Percentiles rank a stretch among this genome's conserved stretches.
Evolutionary conservation across 2,329 filamentous ascomycete genomes (phyloP).

Genomic region (Anthostomella pinea): DNA sequence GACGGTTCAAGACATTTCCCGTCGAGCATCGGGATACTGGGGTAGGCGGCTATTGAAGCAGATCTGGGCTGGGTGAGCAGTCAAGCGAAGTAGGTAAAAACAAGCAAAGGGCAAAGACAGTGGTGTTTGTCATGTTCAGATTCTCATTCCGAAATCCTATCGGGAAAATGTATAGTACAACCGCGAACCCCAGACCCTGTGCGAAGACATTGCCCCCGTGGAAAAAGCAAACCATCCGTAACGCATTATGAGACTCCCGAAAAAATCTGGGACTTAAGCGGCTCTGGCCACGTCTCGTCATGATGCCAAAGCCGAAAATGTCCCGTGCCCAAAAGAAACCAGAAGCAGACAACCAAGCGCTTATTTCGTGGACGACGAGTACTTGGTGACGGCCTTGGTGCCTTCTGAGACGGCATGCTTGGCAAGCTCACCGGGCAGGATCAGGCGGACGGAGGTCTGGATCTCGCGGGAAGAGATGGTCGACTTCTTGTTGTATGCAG

Average conservation of each 20-base stretch:
- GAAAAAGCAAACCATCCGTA: constrained; percentile 67
- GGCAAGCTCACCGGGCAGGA: constrained; percentile 96
- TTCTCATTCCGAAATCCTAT: constrained; percentile 63
- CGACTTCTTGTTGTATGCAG: constrained; percentile 99
- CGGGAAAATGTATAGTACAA: constrained; percentile 70
- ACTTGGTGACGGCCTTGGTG: constrained; percentile 99
- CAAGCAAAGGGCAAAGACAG: neutral
- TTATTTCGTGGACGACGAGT: constrained; percentile 99
- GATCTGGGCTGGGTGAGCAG: no score
- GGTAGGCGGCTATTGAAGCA: no score
- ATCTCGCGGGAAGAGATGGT: constrained; percentile 99
- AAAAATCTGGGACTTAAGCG: constrained; percentile 34
- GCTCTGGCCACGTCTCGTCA: constrained; percentile 49
- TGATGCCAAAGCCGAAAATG: constrained; percentile 56
- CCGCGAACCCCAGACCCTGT: constrained; percentile 66
- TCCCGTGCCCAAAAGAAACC: constrained; percentile 54
- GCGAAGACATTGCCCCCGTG: constrained; percentile 66
- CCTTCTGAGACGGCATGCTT: constrained; percentile 99
- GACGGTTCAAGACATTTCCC: no score
- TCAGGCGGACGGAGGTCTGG: constrained; percentile 97
- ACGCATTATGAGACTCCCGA: constrained; percentile 67
- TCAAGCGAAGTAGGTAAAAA: constrained; percentile 1
- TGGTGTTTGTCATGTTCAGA: constrained; percentile 51
- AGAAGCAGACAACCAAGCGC: constrained; percentile 39
- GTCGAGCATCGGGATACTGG: no score